A percentile compares a stretch with the other conserved stretches of the same genome.
phyloP scores from a whole-genome alignment of 1,284 basidiomycete species.

The Chalciporus sp. region DNA sequence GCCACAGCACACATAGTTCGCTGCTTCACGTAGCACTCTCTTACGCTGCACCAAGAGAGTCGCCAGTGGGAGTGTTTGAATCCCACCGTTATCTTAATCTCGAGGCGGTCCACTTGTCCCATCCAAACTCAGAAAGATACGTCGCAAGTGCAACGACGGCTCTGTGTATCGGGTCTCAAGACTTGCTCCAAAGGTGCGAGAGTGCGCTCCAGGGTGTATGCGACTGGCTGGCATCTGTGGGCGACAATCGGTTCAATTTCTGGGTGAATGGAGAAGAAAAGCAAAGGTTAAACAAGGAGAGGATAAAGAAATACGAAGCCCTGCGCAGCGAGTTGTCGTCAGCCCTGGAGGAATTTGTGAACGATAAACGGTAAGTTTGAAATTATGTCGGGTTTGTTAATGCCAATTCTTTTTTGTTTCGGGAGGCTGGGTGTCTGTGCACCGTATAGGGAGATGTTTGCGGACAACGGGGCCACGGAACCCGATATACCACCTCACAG shows the following conservation, averaged over 20 bases:
- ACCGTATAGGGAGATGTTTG: constrained; percentile 68
- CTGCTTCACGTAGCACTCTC: constrained; percentile 34
- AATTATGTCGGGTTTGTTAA: not conserved
- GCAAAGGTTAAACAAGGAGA: constrained; percentile 36
- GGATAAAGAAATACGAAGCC: constrained; percentile 41
- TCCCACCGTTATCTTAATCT: constrained; percentile 77
- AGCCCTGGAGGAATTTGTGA: constrained; percentile 50
- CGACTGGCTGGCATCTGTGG: constrained; percentile 54
- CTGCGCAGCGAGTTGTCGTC: constrained; percentile 43
- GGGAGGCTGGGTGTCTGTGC: constrained; percentile 64
- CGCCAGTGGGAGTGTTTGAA: constrained; percentile 82
- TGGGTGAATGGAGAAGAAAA: constrained; percentile 34
- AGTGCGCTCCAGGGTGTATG: constrained; percentile 49
- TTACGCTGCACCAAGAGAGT: constrained; percentile 42
- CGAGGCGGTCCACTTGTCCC: constrained; percentile 58
- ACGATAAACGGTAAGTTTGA: constrained; percentile 49
- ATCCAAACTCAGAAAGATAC: constrained; percentile 53
- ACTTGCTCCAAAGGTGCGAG: constrained; percentile 54
- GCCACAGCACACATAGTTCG: constrained; percentile 28
- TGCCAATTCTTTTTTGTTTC: constrained; percentile 2
- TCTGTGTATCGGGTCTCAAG: constrained; percentile 58
- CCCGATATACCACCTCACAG: constrained; percentile 56
- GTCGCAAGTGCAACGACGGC: constrained; percentile 54
- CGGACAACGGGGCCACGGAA: constrained; percentile 36
- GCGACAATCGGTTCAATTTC: constrained; percentile 43